Evolutionary conservation across 192 early-diverging fungal species (phyloP), one percentile per base, ranked within the genome.

Genomic region (Linnemannia exigua): DNA sequence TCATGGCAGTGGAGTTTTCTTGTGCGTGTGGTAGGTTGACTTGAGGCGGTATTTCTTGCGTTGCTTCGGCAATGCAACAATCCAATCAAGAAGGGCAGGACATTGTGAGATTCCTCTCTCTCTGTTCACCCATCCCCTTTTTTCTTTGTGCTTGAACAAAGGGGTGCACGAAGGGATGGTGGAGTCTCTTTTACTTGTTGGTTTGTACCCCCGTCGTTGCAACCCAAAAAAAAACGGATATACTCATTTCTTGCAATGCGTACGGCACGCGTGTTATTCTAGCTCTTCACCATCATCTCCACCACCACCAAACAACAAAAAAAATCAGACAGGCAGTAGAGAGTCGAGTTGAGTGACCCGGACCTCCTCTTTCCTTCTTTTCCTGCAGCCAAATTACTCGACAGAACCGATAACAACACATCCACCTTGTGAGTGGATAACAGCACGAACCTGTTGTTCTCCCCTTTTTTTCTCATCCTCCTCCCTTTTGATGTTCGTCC

Each of bases 291-390:
- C 52, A 31, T 4, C 58, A 54, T 22, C 19, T n/a, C 1, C 51
- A 6, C 51, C 51, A 52, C 1, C 16, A 51, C 17, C 17, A 20
- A 51, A 51, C 52, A 61, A 28, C n/a, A 12, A 16, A 12, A 63
- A 63, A 31, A 31, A 28, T 25, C 25, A 12, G n/a, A 61, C 20
- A 52, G 54, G n/a, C 54, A 58, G 67, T 35, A 68, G 67, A 38
- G 36, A 38, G 37, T 63, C 58, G 22, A 69, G 38, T 1, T 22
- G 36, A 48, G 70, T 71, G 70, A 71, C 70, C 46, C 70, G 46
- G 70, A 71, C 70, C 67, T 17, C 33, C 33, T 12, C 2, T 15
- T 12, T 11, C 20, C 37, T 69, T 69, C 22, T 69, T 63, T 63
- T 63, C 28, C 58, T 63, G 28, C 58, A 63, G 58, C 11, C 58